Base-by-base conservation (phyloP, 1,284 basidiomycete species). In the Trichosporon asahii region DNA sequence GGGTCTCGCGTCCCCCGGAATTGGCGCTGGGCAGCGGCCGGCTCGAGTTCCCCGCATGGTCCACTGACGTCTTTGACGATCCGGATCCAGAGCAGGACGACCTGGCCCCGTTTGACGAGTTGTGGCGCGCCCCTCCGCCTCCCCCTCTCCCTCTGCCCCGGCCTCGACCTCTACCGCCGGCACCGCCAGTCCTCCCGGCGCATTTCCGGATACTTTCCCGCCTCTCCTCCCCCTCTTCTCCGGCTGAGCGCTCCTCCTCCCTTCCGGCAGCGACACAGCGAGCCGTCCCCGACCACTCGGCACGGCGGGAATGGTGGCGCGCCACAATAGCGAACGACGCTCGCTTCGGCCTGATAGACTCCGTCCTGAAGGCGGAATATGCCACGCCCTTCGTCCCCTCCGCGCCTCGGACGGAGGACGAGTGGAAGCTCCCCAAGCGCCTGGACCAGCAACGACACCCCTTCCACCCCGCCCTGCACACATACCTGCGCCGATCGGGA, bases 401-500 rank as follows among this genome's bases (percentile, higher is more conserved):
- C 1, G 9, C 4, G 18, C 21, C 7, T 29, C 68, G 66, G 64
- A 73, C 25, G 49, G 31, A 25, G 67, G 69, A 72, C 68, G 57
- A 61, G 27, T 61, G 57, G 57, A 61, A 35, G 57, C 75, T 69
- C 31, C 70, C 68, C 35, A 68, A 69, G 25, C 64, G 66, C 27
- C 27, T 18, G 4, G n/a, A 14, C 0, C 27, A 69, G 44, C 27
- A 71, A 35, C 27, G 35, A 1, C 76, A 79, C 63, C 78, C 78
- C 0, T 77, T 78, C 61, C 79, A 80, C 67, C 79, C 80, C 0
- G 60, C 71, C 64, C 53, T 80, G 1, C 14, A 18, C 2, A 46
- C 66, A 21, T 79, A 77, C 70, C 68, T 75, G 67, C 27, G 35
- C 4, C 37, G 71, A 21, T 69, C 76, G 5, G 18, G 65, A 15